Evolutionary conservation across 495 filamentous ascomycete species (phyloP), one percentile per base, ranked within the genome.

Genomic region (Hyaloscypha variabilis): DNA sequence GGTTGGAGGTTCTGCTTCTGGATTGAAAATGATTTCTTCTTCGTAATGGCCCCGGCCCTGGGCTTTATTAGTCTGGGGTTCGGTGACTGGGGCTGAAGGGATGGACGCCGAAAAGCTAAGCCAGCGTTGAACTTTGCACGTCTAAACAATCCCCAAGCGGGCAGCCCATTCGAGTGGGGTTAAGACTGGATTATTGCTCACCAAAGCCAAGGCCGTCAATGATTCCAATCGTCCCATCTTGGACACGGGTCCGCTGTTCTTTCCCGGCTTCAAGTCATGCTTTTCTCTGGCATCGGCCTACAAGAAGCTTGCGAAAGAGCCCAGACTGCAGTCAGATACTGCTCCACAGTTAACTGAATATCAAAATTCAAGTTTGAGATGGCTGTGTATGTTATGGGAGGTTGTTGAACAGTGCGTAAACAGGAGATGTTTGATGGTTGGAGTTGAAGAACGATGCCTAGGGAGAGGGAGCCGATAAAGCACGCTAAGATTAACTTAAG

Each of bases 31-130:
- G 24, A 73, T 80, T 17, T 88, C 85, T 58, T 85, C 79, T 69
- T 92, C 88, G 63, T 91, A 92, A 56, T 88, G 88, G 10, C 88
- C 91, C 17, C 90, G 84, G 63, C 90, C 90, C 89, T 90, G 60
- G 59, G 23, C 4, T 46, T 3, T 17, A 17, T 46, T 17, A 46
- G 39, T 17, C 39, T 19, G 25, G n/a, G 30, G 19, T 46, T 60
- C 34, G 4, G 8, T 8, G 49, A 25, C 57, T 60, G n/a, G n/a
- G n/a, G n/a, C n/a, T 25, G 11, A 25, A 25, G 25, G 1, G 4
- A 17, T 19, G 25, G 19, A 25, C 19, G n/a, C n/a, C n/a, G n/a
- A n/a, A n/a, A n/a, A n/a, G n/a, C n/a, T n/a, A n/a, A n/a, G n/a
- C n/a, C n/a, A n/a, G n/a, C n/a, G n/a, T n/a, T n/a, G n/a, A n/a